Base-by-base conservation (phyloP, 1,139 yeast species). In the Diutina siamensis region DNA sequence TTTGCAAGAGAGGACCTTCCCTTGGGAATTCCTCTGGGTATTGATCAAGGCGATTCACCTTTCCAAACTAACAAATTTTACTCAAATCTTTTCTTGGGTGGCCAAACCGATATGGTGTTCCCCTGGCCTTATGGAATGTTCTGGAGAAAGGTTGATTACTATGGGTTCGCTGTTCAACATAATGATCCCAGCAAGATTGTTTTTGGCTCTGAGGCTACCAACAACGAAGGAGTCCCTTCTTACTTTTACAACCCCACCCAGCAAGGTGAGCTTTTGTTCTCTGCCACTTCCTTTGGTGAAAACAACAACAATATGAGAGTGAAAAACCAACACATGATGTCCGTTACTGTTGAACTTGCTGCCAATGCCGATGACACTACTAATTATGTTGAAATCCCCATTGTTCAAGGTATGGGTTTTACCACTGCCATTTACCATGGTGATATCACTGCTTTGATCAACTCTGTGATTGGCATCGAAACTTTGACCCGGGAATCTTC, bases 61-160 rank as follows among this genome's bases (percentile, higher is more conserved):
- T 71, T 79, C 44, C 78, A 78, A 51, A 87, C 97, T 18, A 88
- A 88, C 64, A 86, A 87, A 59, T 88, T 86, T 61, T 87, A 83
- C 59, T 82, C 85, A 9, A 88, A 88, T 61, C 64, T 87, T 58
- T 64, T 86, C 49, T 72, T 88, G 21, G 92, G 72, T 1, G 64
- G 65, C 38, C 92, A 84, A 57, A 72, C 74, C 10, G 63, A 75
- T 46, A 82, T 68, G 54, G 74, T 81, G 3, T 86, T 85, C 81
- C 76, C 94, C 1, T 88, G 82, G 55, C 97, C 97, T 1, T 87
- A 85, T 57, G 79, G 87, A 1, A 62, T 87, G 40, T 85, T 86
- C 80, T 79, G 74, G 71, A 60, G 58, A 44, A 55, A 56, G 45
- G 50, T 55, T 34, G 62, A 55, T 44, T 63, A 64, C 53, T 70